phyloP scores from a whole-genome alignment of 305 asterid species.

The Caryopteris hybrid region DNA sequence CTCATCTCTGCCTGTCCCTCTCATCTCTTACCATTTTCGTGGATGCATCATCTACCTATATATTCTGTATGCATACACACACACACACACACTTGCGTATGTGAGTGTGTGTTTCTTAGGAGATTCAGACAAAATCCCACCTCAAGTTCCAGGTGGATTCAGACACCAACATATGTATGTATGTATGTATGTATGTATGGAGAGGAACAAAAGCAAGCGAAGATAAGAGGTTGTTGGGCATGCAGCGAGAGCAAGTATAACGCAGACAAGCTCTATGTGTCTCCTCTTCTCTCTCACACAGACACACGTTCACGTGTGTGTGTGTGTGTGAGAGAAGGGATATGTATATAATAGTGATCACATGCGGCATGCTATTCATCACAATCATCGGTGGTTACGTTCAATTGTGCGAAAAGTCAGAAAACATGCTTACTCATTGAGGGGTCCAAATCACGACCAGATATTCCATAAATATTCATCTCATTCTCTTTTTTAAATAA shows the following conservation, averaged over 20 bases:
- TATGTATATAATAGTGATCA: constrained; percentile 16
- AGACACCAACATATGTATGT: not conserved
- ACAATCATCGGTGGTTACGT: constrained; percentile 32
- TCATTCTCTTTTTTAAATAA: too few species aligned
- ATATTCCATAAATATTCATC: constrained; percentile 2
- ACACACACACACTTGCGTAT: not conserved
- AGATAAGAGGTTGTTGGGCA: constrained; percentile 8
- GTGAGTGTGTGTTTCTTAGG: not conserved
- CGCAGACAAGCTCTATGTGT: not conserved
- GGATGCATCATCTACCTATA: not conserved
- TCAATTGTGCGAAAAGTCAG: constrained; percentile 22
- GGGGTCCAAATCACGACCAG: constrained; percentile 29
- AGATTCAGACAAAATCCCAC: constrained; percentile 38
- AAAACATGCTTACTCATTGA: constrained; percentile 20
- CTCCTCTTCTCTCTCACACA: not conserved
- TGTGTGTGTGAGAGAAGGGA: not conserved
- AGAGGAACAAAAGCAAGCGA: constrained; percentile 10
- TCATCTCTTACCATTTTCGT: constrained; percentile 17
- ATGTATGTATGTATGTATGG: not conserved
- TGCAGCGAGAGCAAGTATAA: not conserved
- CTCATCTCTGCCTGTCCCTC: too few species aligned
- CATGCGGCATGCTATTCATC: constrained; percentile 38
- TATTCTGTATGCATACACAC: too few species aligned
- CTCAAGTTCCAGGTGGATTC: constrained; percentile 52
- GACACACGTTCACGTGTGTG: not conserved